Evolutionary conservation across 116 monocot species (phyloP), one percentile per base, ranked within the genome.

Genomic region (Zostera marina): DNA sequence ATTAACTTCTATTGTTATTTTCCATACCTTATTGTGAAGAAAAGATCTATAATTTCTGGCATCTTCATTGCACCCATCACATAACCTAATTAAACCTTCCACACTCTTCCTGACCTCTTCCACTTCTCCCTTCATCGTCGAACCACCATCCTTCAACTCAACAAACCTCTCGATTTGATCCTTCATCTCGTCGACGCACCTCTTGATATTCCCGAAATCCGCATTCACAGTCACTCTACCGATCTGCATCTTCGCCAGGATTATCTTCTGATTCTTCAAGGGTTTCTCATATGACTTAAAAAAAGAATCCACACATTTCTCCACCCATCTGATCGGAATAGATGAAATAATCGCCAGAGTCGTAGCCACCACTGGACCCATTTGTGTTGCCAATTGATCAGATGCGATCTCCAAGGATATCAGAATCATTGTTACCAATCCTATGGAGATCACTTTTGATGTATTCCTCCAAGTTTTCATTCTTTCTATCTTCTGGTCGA

Each of bases 391-490:
- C n/a, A n/a, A n/a, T n/a, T n/a, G n/a, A n/a, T n/a, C n/a, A 0
- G 82, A 81, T 2, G 79, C 71, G 19, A 82, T 76, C 22, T 82
- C 72, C 0, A 82, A 76, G 57, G 76, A 87, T 23, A 87, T 81
- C 8, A 89, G 39, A 0, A 83, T 70, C 0, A 81, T 73, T 3
- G 84, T 76, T 19, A 80, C 70, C 0, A 71, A 73, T 2, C 78
- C 64, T 8, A 67, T 71, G 49, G 80, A 89, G 14, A 89, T 77
- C 11, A 78, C 64, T 63, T 62, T 78, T 0, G 80, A 80, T 2
- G 81, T 66, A 53, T 46, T 73, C 55, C 80, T 66, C 87, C 87
- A 82, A 7, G 74, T 61, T 46, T 70, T 74, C 15, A 74, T 58
- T 1, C 63, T 41, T 14, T 61, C 67, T 21, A 87, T 24, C 74